Evolutionary conservation across 164 flowering plant species (phyloP), one percentile per base, ranked within the genome.

Genomic region (Vitis riparia): DNA sequence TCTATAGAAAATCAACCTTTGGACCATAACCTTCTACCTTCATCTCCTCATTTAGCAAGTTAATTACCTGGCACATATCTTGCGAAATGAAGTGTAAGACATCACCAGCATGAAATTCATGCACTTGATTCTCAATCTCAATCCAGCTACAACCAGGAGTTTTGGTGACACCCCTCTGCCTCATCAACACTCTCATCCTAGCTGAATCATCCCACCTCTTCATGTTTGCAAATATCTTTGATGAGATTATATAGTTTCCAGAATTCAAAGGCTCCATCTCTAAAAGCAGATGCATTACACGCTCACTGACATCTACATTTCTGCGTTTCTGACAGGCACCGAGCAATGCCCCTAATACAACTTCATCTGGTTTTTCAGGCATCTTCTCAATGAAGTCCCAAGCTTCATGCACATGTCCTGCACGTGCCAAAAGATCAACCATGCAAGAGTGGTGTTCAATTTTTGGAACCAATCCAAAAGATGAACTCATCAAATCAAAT

Each of bases 381-480:
- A 90, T 89, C 72, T 55, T 76, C 73, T 82, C 80, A 65, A 87
- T 67, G 44, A 90, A 76, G 32, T 85, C 80, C 86, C 85, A 83
- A 58, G 96, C 96, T 74, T 90, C 90, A 48, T 81, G 51, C 3
- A 90, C 72, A 23, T 47, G 83, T 13, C 96, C 93, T 11, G 93
- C 86, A n/a, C 96, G 89, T 56, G 93, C 85, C 66, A 87, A 71
- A 71, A 90, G 92, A 78, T 90, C 91, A 65, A 90, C 88, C 89
- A 89, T 82, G 81, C 89, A 86, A 60, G 92, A 84, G 61, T 77
- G 82, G 69, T 88, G 91, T 82, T 86, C 91, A 63, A 88, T 77
- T 78, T 86, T 87, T 7, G 95, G 93, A 56, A 70, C 82, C 77
- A 90, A 59, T 30, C 81, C 83, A 67, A 80, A 86, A 4, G 71